Base-by-base conservation (phyloP, 345 rosid genomes). In the Lumnitzera racemosa region DNA sequence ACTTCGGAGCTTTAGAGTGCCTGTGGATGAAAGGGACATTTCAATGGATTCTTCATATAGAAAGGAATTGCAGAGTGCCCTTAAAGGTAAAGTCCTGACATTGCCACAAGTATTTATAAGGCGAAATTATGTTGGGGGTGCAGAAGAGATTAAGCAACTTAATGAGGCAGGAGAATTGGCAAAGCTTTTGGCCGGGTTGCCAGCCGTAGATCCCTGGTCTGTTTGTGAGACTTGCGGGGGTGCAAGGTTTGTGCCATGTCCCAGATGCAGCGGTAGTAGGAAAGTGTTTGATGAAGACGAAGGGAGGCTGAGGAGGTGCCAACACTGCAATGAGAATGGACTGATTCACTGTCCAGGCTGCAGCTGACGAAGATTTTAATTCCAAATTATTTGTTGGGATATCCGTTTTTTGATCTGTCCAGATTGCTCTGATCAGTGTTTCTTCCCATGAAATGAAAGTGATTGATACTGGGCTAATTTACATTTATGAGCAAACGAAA, bases 271-370 rank as follows among this genome's bases (percentile, higher is more conserved):
- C 46, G 99, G 96, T 5, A 94, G 99, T 57, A 79, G 83, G 27
- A 94, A 94, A 69, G 76, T 86, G 64, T 87, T 84, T 65, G 81
- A 72, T 46, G 80, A 78, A 71, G 70, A 67, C 56, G 79, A 70
- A 8, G 73, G 71, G 2, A 72, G 48, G 75, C 73, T 76, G 66
- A 82, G 76, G 71, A 76, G 88, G 61, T 90, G 96, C 58, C 67
- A 79, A 11, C 76, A 70, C 56, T 94, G 96, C 66, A 88, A 94
- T 72, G 99, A 90, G 81, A 94, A 94, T 50, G 97, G 99, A 1
- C 47, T 94, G 68, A 79, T 81, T 13, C 78, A 83, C 56, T 94
- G 97, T 66, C 96, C 77, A 55, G 55, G 63, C 67, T 87, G 99
- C 69, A 70, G 90, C 72, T 69, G 52, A 57, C 58, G 49, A 11